phyloP scores from a whole-genome alignment of 2,329 filamentous ascomycete genomes.

The Colletotrichum lupini region DNA sequence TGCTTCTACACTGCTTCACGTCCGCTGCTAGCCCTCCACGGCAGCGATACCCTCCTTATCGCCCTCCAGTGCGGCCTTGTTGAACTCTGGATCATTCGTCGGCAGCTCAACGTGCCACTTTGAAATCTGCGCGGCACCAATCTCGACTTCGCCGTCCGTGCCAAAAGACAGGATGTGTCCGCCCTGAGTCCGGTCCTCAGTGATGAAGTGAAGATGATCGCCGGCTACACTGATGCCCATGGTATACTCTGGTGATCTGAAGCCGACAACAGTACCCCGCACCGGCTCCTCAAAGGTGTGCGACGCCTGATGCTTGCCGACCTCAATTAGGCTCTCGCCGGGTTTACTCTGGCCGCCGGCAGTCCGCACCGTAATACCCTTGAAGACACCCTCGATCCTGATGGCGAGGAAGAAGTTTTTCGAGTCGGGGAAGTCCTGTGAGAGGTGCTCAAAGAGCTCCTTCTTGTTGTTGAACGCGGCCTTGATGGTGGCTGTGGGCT shows the following conservation, averaged over 20 bases:
- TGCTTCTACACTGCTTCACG: background rate
- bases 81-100: slow-evolving; percentile 46
- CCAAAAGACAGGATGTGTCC: slow-evolving; percentile 46
- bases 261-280: slow-evolving; percentile 45
- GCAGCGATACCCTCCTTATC: slow-evolving; percentile 44
- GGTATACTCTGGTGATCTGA: slow-evolving; percentile 45
- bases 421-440: slow-evolving; percentile 38
- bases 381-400: slow-evolving; percentile 44
- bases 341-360: slow-evolving; percentile 44
- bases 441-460: slow-evolving; percentile 39
- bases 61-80: slow-evolving; percentile 41
- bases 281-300: slow-evolving; percentile 41
- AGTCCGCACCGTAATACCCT: slow-evolving; percentile 44
- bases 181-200: slow-evolving; percentile 42
- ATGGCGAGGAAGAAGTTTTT: slow-evolving; percentile 45
- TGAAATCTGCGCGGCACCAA: slow-evolving; percentile 42
- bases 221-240: slow-evolving; percentile 48
- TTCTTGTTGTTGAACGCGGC: slow-evolving; percentile 42
- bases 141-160: slow-evolving; percentile 44
- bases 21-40: slow-evolving; percentile 42
- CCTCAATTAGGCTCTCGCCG: slow-evolving; percentile 42
- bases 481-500: slow-evolving; percentile 36
- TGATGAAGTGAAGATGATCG: slow-evolving; percentile 49
- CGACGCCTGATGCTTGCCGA: slow-evolving; percentile 43
- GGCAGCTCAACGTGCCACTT: slow-evolving; percentile 46